Percentiles rank a stretch among this genome's conserved stretches.
These are phyloP conservation scores for Volvox reticuliferus DNA, from an alignment of 139 green algal species.

Conservation along the genomic window DNA sequence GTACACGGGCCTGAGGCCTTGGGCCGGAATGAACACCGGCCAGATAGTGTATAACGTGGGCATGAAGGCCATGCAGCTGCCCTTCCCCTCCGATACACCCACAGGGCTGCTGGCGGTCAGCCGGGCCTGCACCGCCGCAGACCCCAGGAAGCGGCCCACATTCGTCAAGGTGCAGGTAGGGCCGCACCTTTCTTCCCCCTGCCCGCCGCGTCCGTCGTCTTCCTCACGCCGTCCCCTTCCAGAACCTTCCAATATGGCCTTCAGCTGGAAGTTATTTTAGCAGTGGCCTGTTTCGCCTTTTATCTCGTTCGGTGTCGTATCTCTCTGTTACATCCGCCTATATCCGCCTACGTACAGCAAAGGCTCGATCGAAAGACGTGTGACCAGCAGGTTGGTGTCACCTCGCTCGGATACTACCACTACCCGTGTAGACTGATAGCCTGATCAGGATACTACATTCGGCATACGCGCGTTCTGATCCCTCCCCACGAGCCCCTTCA, in stretches of 20 bases:
- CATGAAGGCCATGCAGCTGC: slow-evolving; percentile 31
- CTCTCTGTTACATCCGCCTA: too few species aligned
- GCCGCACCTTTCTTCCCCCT: too few species aligned
- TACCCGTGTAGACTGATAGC: not conserved
- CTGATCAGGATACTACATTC: too few species aligned
- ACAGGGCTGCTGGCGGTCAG: not conserved
- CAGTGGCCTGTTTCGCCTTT: not conserved
- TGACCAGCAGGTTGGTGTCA: not conserved
- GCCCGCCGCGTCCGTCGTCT: too few species aligned
- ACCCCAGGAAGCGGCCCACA: not conserved
- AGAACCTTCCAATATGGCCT: not conserved
- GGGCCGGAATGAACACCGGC: slow-evolving; percentile 48
- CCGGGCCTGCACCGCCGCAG: not conserved
- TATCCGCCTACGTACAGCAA: too few species aligned
- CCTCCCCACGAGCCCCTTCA: not conserved
- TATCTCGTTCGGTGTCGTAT: too few species aligned
- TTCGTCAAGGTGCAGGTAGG: not conserved
- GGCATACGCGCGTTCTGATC: not conserved
- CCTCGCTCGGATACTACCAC: not conserved
- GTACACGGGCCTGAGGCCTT: slow-evolving; percentile 57
- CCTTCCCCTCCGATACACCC: slow-evolving; percentile 15
- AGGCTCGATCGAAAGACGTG: too few species aligned
- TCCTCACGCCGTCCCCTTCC: too few species aligned
- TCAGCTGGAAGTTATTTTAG: not conserved
- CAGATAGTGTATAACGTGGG: slow-evolving; percentile 51